Base-by-base conservation (phyloP, 495 filamentous ascomycete species). In the Aspergillus ellipticus region DNA sequence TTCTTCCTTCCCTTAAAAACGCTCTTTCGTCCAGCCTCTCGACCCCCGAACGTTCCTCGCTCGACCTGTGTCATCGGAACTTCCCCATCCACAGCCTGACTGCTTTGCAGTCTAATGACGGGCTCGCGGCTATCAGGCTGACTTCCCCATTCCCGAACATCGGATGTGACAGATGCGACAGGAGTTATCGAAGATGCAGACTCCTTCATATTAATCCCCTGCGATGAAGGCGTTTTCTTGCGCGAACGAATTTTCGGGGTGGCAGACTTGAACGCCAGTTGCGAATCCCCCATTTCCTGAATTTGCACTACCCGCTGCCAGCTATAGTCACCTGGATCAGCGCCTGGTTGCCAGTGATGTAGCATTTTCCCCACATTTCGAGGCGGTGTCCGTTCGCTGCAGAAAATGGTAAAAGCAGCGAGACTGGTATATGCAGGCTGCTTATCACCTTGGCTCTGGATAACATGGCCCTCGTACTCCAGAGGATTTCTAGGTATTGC, bases 11-110 rank as follows among this genome's bases (percentile, higher is more conserved):
- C 28, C 55, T 74, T 74, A 10, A 55, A 47, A 11, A 31, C 55
- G 20, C 31, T 56, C 42, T 66, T 74, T 48, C 63, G 65, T 33
- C 41, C 59, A 19, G 55, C 58, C 51, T 70, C 64, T 24, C 75
- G 68, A 48, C 72, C 58, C 22, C 74, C 72, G 48, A 74, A 75
- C 17, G 55, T 51, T 4, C 76, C 77, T 26, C 71, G 69, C 47
- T 80, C 74, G 19, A 66, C 59, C 56, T 78, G 75, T n/a, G 70
- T 78, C 73, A 73, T 73, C n/a, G 63, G 70, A 31, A 65, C 56
- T 15, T 64, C 66, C 11, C 63, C 63, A n/a, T 69, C 59, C 26
- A 59, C 65, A 10, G 59, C 51, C 45, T 80, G 77, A 54, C 76
- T 79, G 54, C 72, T 77, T 24, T 58, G 58, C 41, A 70, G 42